These are phyloP conservation scores for Akebia trifoliata DNA, from an alignment of 164 flowering plant species.

Conservation along the genomic window DNA sequence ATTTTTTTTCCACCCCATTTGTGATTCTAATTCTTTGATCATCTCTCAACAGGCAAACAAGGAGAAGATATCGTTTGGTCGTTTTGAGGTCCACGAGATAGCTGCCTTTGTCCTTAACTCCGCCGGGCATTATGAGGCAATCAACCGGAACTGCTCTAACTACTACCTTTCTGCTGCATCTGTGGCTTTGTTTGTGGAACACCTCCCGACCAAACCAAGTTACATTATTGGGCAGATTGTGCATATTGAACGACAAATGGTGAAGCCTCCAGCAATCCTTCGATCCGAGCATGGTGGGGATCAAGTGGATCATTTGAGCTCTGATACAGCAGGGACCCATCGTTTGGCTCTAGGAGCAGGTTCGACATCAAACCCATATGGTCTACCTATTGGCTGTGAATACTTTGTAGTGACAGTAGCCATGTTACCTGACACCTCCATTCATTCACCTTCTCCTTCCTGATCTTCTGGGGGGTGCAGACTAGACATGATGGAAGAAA, in stretches of 20 bases:
- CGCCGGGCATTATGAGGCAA: constrained; percentile 77
- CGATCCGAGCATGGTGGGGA: constrained; percentile 31
- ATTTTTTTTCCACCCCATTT: neutral
- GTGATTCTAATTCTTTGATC: neutral
- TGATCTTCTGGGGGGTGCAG: constrained; percentile 55
- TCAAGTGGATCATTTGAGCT: constrained; percentile 34
- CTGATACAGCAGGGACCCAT: constrained; percentile 35
- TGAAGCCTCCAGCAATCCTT: constrained; percentile 30
- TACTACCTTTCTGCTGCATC: constrained; percentile 90
- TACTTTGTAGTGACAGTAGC: constrained; percentile 90
- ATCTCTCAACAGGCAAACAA: constrained; percentile 67
- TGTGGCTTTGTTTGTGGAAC: constrained; percentile 76
- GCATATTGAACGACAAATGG: constrained; percentile 77
- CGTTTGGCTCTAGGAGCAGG: constrained; percentile 35
- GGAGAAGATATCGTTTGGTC: constrained; percentile 87
- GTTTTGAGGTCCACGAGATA: constrained; percentile 82
- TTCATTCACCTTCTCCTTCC: constrained; percentile 76
- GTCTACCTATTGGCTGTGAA: constrained; percentile 82
- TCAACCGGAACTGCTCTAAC: constrained; percentile 69
- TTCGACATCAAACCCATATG: constrained; percentile 49
- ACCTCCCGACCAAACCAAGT: constrained; percentile 56
- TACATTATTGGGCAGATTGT: constrained; percentile 94
- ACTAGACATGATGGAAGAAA: constrained; percentile 71
- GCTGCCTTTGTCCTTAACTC: constrained; percentile 87
- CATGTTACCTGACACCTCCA: constrained; percentile 78